Percentiles rank a stretch among this genome's conserved stretches.
phyloP scores from a whole-genome alignment of 2,329 filamentous ascomycete genomes.

The Diatrype stigma region DNA sequence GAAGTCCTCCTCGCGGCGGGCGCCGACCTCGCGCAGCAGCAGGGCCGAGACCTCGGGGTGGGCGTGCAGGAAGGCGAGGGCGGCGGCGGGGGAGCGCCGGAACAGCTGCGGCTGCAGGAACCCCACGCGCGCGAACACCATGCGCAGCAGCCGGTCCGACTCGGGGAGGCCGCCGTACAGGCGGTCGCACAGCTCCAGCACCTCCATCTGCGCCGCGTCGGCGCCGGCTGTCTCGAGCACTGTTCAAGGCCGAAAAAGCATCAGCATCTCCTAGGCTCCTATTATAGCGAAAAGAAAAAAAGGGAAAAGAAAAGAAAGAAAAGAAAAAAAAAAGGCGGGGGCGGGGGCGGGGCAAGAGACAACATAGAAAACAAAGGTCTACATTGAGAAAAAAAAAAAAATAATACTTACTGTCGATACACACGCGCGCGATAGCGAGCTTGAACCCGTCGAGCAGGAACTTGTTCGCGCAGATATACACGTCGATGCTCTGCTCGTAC shows the following conservation, averaged over 20 bases:
- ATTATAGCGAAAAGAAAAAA: no score
- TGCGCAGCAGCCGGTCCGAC: constrained; percentile 39
- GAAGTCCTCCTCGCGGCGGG: constrained; percentile 37
- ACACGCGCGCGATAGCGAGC: constrained; percentile 34
- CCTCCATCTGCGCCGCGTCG: constrained; percentile 38
- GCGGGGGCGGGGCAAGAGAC: no score
- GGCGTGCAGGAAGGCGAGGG: constrained; percentile 36
- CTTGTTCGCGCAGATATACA: constrained; percentile 46
- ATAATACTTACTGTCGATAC: constrained; percentile 30
- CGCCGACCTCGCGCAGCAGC: constrained; percentile 44
- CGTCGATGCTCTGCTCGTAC: constrained; percentile 43
- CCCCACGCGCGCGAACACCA: constrained; percentile 45
- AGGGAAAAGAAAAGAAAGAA: no score
- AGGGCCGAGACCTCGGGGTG: constrained; percentile 43
- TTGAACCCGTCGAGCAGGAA: constrained; percentile 45
- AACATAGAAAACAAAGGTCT: no score
- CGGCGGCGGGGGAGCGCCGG: constrained; percentile 36
- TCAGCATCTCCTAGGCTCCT: no score
- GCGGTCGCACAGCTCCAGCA: constrained; percentile 39
- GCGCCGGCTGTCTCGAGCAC: constrained; percentile 39
- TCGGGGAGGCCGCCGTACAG: constrained; percentile 40
- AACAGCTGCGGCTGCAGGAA: constrained; percentile 44
- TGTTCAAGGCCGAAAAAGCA: no score
- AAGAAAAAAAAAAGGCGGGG: no score
- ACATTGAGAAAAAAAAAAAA: no score